Conservation (phyloP, 305 asterid genomes). For the Galium porrigens region DNA sequence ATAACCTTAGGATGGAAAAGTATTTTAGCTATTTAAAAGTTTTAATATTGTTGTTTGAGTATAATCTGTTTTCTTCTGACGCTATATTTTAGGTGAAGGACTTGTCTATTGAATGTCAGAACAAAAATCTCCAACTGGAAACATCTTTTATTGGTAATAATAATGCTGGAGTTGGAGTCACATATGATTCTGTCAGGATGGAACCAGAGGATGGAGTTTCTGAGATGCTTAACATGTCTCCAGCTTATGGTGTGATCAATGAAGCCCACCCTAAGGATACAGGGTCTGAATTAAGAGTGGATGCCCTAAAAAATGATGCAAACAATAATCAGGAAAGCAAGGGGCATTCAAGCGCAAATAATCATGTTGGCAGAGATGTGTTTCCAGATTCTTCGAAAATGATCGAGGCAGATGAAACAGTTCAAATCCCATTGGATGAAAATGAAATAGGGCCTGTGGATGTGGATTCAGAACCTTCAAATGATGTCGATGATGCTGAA, state of each 20-base stretch:
- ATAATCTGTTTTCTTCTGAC: not conserved
- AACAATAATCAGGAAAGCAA: slow-evolving; percentile 24
- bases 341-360: slow-evolving; percentile 19
- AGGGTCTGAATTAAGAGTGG: slow-evolving; percentile 27
- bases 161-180: slow-evolving; percentile 23
- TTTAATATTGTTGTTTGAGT: not conserved
- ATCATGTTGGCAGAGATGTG: slow-evolving; percentile 7
- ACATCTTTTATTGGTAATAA: slow-evolving; percentile 16
- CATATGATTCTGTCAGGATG: slow-evolving; percentile 20
- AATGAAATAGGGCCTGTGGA: slow-evolving; percentile 24
- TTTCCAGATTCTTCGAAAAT: slow-evolving; percentile 32
- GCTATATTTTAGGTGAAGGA: slow-evolving; percentile 44
- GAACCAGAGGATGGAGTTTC: slow-evolving; percentile 15
- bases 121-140: slow-evolving; percentile 22
- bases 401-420: slow-evolving; percentile 42
- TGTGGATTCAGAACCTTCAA: slow-evolving; percentile 17
- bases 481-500: slow-evolving; percentile 20
- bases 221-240: slow-evolving; percentile 15
- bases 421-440: slow-evolving; percentile 62
- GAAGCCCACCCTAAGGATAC: slow-evolving; percentile 24
- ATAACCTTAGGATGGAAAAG: not conserved
- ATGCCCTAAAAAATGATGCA: slow-evolving; percentile 24
- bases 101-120: slow-evolving; percentile 36
- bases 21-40: not conserved
- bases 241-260: slow-evolving; percentile 21